Percentiles rank a stretch among this genome's conserved stretches.
Evolutionary conservation across 108 stramenopile genomes (phyloP).

Genomic region (Fragilaria radians): DNA sequence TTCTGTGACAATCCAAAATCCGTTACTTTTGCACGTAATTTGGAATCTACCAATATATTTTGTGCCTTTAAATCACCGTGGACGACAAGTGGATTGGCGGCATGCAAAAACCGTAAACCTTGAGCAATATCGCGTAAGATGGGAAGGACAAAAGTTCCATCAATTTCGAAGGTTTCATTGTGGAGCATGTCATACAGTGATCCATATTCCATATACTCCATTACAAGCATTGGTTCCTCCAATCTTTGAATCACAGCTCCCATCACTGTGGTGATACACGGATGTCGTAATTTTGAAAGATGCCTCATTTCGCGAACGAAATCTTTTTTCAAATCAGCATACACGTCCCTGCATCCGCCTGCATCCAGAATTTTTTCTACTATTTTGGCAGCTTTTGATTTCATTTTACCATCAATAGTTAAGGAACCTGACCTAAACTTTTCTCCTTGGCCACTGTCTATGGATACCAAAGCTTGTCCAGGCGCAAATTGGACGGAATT

Average conservation of each 20-base stretch:
- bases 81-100: slow-evolving; percentile 35
- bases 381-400: no score
- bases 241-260: slow-evolving; percentile 31
- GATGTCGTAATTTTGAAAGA: slow-evolving; percentile 44
- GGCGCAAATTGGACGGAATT: no score
- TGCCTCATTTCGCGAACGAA: slow-evolving; percentile 56
- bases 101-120: slow-evolving; percentile 49
- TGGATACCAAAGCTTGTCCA: no score
- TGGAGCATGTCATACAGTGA: slow-evolving; percentile 47
- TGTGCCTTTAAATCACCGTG: slow-evolving; percentile 45
- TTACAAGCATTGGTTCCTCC: slow-evolving; percentile 43
- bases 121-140: slow-evolving; percentile 44
- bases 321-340: slow-evolving; percentile 25
- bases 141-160: slow-evolving; percentile 45
- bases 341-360: no score
- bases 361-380: no score
- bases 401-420: no score
- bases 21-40: slow-evolving; percentile 47
- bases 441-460: no score
- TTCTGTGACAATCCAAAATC: slow-evolving; percentile 55
- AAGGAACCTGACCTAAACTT: no score
- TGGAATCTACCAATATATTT: slow-evolving; percentile 52
- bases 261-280: slow-evolving; percentile 55
- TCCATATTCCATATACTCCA: slow-evolving; percentile 59
- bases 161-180: slow-evolving; percentile 42